phyloP scores from a whole-genome alignment of 2,329 filamentous ascomycete species.

The Exophiala oligosperma region DNA sequence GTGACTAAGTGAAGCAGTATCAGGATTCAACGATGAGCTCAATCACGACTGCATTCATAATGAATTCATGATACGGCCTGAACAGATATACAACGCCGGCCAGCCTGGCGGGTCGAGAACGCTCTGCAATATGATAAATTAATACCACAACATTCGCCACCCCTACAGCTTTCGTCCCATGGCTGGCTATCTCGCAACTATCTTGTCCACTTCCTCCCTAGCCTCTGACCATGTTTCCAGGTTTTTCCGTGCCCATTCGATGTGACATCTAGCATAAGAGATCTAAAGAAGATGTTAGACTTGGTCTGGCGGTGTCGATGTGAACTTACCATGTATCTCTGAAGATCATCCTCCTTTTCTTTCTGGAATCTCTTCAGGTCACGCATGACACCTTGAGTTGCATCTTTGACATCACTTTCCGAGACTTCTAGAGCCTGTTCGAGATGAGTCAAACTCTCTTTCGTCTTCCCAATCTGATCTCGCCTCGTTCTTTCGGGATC shows the following conservation, averaged over 20 bases:
- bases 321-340: constrained; percentile 84
- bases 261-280: constrained; percentile 86
- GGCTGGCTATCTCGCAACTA: constrained; percentile 47
- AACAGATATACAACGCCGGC: not conserved
- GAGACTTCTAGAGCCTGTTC: constrained; percentile 88
- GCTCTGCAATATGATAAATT: too few relatives aligned
- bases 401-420: constrained; percentile 89
- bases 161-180: not conserved
- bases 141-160: not conserved
- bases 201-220: constrained; percentile 82
- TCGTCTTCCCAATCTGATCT: constrained; percentile 93
- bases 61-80: too few relatives aligned
- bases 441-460: constrained; percentile 76
- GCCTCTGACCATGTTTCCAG: constrained; percentile 93
- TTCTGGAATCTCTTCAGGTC: constrained; percentile 90
- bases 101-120: too few relatives aligned
- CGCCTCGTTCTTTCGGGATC: constrained; percentile 90
- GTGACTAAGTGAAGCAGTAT: too few relatives aligned
- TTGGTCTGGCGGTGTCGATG: not conserved
- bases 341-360: constrained; percentile 93
- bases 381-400: constrained; percentile 81
- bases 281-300: constrained; percentile 55
- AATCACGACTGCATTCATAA: too few relatives aligned
- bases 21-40: too few relatives aligned
- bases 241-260: constrained; percentile 91